These are phyloP conservation scores for Craterostigma plantagineum DNA, from an alignment of 257 asterid genomes.

Conservation along the genomic window DNA sequence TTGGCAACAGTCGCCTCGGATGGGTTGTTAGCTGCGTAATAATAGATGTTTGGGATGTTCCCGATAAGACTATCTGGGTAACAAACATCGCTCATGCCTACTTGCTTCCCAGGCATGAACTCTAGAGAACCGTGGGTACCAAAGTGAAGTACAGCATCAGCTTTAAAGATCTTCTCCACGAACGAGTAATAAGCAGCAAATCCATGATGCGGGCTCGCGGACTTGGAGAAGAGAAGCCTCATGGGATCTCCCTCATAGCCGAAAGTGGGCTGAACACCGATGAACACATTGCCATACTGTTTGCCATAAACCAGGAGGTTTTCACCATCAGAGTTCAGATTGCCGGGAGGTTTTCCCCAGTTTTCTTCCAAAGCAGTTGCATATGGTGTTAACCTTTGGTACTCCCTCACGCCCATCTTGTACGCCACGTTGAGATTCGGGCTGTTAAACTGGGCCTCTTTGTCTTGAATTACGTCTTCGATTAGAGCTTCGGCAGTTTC, in stretches of 20 bases:
- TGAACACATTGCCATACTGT: conserved; percentile 68
- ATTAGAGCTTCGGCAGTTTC: conserved; percentile 66
- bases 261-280: conserved; percentile 93
- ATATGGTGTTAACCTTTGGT: conserved; percentile 72
- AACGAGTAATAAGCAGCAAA: conserved; percentile 86
- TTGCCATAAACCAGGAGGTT: conserved; percentile 85
- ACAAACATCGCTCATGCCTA: conserved; percentile 93
- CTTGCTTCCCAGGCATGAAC: conserved; percentile 97
- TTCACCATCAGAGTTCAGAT: conserved; percentile 87
- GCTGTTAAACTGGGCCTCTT: conserved; percentile 95
- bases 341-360: conserved; percentile 99
- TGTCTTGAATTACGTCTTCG: conserved; percentile 76
- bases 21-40: conserved; percentile 93
- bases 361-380: conserved; percentile 72
- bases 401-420: conserved; percentile 84
- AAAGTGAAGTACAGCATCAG: conserved; percentile 95
- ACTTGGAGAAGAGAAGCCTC: conserved; percentile 89
- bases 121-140: conserved; percentile 99
- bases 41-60: conserved; percentile 78
- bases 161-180: conserved; percentile 76
- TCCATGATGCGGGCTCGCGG: conserved; percentile 97
- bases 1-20: conserved; percentile 97
- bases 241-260: conserved; percentile 98
- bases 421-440: conserved; percentile 80
- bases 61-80: conserved; percentile 90